phyloP scores from a whole-genome alignment of 2,329 filamentous ascomycete species.

The Volutella citrinella region DNA sequence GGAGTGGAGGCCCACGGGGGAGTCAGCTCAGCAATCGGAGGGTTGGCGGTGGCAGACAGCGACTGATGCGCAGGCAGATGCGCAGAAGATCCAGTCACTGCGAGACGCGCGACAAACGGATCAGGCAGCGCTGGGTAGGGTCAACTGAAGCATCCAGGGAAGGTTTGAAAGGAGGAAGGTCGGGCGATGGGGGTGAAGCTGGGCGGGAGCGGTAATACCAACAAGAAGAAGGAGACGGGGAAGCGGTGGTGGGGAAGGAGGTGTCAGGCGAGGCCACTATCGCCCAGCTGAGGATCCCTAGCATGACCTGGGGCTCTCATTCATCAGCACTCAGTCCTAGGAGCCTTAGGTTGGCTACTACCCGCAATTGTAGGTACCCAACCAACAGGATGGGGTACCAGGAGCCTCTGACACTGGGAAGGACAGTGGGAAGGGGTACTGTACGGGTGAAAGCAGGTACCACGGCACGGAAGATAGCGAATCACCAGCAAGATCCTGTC shows the following conservation, averaged over 20 bases:
- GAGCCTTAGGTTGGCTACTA: too few relatives aligned
- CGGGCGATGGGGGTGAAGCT: conserved; percentile 17
- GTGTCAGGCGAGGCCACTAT: conserved; percentile 10
- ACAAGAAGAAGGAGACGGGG: conserved; percentile 17
- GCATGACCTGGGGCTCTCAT: too few relatives aligned
- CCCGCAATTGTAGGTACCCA: too few relatives aligned
- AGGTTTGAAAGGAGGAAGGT: conserved; percentile 15
- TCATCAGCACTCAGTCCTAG: too few relatives aligned
- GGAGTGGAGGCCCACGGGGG: conserved; percentile 16
- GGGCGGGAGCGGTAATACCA: conserved; percentile 15
- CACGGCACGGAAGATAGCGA: too few relatives aligned
- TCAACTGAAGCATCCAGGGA: conserved; percentile 14
- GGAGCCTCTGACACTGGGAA: too few relatives aligned
- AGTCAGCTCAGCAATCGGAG: conserved; percentile 10
- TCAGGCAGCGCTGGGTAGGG: conserved; percentile 11
- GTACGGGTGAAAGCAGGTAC: too few relatives aligned
- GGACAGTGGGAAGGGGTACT: too few relatives aligned
- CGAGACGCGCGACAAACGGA: conserved; percentile 9
- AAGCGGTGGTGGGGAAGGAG: conserved; percentile 23
- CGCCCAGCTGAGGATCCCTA: too few relatives aligned
- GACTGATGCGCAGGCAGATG: conserved; percentile 3
- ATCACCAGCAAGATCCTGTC: too few relatives aligned
- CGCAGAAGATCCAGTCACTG: conserved; percentile 13
- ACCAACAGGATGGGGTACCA: too few relatives aligned
- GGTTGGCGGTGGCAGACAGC: conserved; percentile 9